Evolutionary conservation across 331 rosid species (phyloP), one percentile per base, ranked within the genome.

Genomic region (Ulmus americana): DNA sequence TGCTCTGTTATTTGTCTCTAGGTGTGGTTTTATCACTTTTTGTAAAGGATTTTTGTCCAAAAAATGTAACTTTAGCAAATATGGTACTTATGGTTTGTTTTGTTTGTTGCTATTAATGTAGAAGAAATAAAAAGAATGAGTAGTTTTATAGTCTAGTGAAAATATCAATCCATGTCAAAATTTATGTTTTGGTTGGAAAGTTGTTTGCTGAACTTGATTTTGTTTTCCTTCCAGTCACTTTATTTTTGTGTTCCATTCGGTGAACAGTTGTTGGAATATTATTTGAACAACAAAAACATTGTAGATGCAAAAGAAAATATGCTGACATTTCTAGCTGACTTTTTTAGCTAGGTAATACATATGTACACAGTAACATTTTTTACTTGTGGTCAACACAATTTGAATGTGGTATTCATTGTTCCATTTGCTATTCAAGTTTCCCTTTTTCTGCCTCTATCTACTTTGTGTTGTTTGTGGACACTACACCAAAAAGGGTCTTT

Each of bases 231-330:
- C 76, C 90, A 90, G 99, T 97, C 97, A 28, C 91, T 94, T 62
- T 94, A 94, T 79, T 94, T 94, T 72, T 94, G 99, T 70, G 99
- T 90, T 76, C 99, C 99, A 43, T 94, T 94, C 72, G 96, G 99
- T 0, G 97, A 94, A 60, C 97, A 90, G 63, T 74, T 94, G 72
- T 76, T 94, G 42, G 96, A 90, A 62, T 94, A 85, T 62, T 94
- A 87, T 81, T 83, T 86, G 68, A 90, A 55, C 80, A 81, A 69
- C 83, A 94, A 81, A 78, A 82, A 67, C 67, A 39, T 74, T 52
- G 90, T 75, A 62, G 97, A 87, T 11, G 81, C 67, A 5, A 96
- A 94, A 74, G 99, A 94, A 94, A 94, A 94, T 83, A 97, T 94
- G 39, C 76, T 94, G 81, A 94, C 97, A 35, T 94, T 97, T 84